Conservation (phyloP, 2,329 filamentous ascomycete genomes). For the Clonostachys rhizophaga region DNA sequence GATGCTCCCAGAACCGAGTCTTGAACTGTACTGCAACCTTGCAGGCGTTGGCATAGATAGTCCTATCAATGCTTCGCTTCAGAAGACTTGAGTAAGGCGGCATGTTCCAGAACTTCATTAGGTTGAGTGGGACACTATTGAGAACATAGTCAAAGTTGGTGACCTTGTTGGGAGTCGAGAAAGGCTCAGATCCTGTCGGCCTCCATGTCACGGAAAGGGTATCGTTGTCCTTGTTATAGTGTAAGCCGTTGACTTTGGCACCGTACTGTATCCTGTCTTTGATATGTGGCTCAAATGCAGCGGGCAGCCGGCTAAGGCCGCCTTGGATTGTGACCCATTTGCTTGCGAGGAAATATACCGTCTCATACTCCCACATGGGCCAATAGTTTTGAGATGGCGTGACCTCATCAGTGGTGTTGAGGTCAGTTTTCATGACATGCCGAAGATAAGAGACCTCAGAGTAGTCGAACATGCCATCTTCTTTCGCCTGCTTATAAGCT, state of each 20-base stretch:
- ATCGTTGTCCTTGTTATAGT: constrained; percentile 42
- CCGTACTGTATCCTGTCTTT: constrained; percentile 50
- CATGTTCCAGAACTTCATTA: constrained; percentile 58
- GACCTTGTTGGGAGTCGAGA: constrained; percentile 19
- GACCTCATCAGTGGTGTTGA: constrained; percentile 45
- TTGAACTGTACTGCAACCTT: constrained; percentile 64
- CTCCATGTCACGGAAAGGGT: constrained; percentile 52
- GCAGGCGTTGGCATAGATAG: constrained; percentile 48
- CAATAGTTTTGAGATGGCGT: constrained; percentile 23
- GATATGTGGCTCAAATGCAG: constrained; percentile 57
- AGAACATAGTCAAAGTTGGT: constrained; percentile 61
- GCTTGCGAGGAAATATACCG: constrained; percentile 11
- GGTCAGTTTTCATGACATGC: constrained; percentile 24
- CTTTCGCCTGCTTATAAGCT: constrained; percentile 47
- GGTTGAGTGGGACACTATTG: constrained; percentile 60
- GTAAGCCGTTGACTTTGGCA: constrained; percentile 49
- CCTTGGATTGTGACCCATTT: constrained; percentile 5
- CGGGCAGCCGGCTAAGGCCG: constrained; percentile 34
- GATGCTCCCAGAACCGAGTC: constrained; percentile 56
- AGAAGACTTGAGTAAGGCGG: constrained; percentile 31
- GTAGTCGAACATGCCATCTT: constrained; percentile 53
- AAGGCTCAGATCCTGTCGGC: constrained; percentile 40
- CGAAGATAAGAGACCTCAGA: constrained; percentile 25
- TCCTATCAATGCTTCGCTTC: constrained; percentile 36
- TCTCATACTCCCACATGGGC: constrained; percentile 12